Evolutionary conservation across 257 asterid species (phyloP).

Genomic region (Solanum okadae): DNA sequence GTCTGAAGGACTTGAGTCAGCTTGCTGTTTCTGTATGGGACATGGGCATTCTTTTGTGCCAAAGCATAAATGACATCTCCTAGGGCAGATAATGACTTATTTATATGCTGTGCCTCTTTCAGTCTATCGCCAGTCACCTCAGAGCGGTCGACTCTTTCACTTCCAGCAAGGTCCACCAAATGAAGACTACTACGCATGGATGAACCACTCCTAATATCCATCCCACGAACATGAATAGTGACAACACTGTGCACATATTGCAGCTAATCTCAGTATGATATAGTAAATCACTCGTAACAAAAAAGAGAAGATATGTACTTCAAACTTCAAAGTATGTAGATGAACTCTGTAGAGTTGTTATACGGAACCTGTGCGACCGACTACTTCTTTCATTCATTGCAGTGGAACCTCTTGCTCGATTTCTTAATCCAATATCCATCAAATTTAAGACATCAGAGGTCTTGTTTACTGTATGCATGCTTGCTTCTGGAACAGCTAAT

Average conservation of each 20-base stretch:
- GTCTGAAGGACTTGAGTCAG: constrained; percentile 59
- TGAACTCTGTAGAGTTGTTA: not conserved
- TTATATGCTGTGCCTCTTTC: constrained; percentile 52
- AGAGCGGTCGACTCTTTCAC: constrained; percentile 48
- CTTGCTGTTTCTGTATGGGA: constrained; percentile 51
- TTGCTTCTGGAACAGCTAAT: constrained; percentile 15
- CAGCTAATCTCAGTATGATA: not conserved
- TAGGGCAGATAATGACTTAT: constrained; percentile 43
- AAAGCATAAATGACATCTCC: constrained; percentile 58
- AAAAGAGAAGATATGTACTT: not conserved
- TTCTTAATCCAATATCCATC: constrained; percentile 36
- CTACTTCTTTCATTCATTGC: constrained; percentile 57
- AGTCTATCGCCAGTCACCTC: constrained; percentile 48
- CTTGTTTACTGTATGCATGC: constrained; percentile 22
- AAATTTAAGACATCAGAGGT: constrained; percentile 38
- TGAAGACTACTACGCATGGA: constrained; percentile 47
- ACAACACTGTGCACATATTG: constrained; percentile 22
- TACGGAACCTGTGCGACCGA: constrained; percentile 49
- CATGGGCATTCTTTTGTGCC: constrained; percentile 42
- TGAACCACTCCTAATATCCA: constrained; percentile 29
- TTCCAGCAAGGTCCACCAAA: constrained; percentile 66
- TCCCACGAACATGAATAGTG: constrained; percentile 47
- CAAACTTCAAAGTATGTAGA: not conserved
- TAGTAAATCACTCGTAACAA: not conserved
- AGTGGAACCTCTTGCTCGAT: constrained; percentile 29